Percentiles rank a stretch among this genome's conserved stretches.
Conservation (phyloP, 2,329 filamentous ascomycete species). For the Cryphonectria nitschkei region DNA sequence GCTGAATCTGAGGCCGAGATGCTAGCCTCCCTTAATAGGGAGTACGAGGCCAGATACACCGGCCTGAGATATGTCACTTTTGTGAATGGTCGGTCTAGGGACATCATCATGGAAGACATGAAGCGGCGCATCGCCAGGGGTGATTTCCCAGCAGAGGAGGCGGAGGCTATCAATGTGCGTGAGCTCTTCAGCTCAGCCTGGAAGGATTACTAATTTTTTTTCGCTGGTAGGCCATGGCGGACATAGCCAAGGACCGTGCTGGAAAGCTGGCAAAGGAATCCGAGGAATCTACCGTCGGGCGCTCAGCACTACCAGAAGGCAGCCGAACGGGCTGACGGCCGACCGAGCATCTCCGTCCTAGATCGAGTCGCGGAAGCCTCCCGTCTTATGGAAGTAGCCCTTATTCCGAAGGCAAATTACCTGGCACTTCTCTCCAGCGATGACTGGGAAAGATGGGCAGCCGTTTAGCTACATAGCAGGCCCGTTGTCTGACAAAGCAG, state of each 20-base stretch:
- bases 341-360: neutral
- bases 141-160: conserved; percentile 68
- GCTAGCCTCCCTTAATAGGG: conserved; percentile 68
- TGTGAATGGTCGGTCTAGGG: conserved; percentile 78
- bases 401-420: neutral
- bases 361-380: neutral
- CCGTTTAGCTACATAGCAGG: neutral
- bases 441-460: neutral
- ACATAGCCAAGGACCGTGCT: conserved; percentile 82
- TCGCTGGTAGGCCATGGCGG: conserved; percentile 76
- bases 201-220: neutral
- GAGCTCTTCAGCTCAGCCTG: neutral
- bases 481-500: neutral
- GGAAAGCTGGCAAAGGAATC: conserved; percentile 55
- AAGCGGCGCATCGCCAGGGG: conserved; percentile 69
- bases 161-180: conserved; percentile 73
- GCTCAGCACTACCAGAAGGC: conserved; percentile 20
- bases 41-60: conserved; percentile 82
- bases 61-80: conserved; percentile 90
- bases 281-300: conserved; percentile 25
- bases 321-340: conserved; percentile 7
- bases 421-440: neutral
- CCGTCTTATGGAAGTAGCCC: neutral
- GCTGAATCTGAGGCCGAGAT: conserved; percentile 59
- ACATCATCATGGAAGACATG: conserved; percentile 83